Evolutionary conservation across 768 basidiomycete species (phyloP).

Genomic region (Melanogaster broomeanus): DNA sequence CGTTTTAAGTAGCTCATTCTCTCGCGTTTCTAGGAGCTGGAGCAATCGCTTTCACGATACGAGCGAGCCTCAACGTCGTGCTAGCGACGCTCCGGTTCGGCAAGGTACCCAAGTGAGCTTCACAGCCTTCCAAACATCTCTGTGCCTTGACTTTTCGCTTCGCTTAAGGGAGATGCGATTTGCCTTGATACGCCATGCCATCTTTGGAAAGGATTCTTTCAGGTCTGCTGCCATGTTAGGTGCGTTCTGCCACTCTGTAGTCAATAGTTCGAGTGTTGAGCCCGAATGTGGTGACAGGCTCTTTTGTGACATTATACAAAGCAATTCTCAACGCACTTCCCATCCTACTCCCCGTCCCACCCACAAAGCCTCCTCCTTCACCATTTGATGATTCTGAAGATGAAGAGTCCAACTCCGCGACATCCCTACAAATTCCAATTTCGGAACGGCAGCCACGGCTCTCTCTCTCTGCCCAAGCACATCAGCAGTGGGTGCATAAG

Average conservation of each 20-base stretch:
- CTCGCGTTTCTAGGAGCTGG: constrained; percentile 63
- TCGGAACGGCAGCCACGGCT: constrained; percentile 48
- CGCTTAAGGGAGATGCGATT: constrained; percentile 60
- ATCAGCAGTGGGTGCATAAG: constrained; percentile 63
- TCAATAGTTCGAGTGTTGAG: neutral
- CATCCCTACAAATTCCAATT: constrained; percentile 16
- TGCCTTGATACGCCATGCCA: constrained; percentile 71
- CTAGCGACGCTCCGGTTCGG: constrained; percentile 75
- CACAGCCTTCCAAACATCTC: neutral
- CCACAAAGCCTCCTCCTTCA: constrained; percentile 20
- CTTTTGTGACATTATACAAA: constrained; percentile 80
- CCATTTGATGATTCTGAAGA: constrained; percentile 34
- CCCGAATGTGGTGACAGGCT: constrained; percentile 42
- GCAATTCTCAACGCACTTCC: constrained; percentile 77
- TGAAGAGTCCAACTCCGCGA: constrained; percentile 11
- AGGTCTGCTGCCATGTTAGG: constrained; percentile 90
- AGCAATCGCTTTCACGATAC: constrained; percentile 75
- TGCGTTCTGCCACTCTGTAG: constrained; percentile 21
- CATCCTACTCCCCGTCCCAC: constrained; percentile 56
- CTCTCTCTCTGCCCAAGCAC: constrained; percentile 64
- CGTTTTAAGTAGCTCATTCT: neutral
- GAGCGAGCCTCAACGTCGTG: constrained; percentile 82
- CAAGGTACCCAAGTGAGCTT: constrained; percentile 59
- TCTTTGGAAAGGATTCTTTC: constrained; percentile 82
- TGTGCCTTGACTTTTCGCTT: neutral